Evolutionary conservation across 768 basidiomycete genomes (phyloP).

Genomic region (Pleurotus tuoliensis): DNA sequence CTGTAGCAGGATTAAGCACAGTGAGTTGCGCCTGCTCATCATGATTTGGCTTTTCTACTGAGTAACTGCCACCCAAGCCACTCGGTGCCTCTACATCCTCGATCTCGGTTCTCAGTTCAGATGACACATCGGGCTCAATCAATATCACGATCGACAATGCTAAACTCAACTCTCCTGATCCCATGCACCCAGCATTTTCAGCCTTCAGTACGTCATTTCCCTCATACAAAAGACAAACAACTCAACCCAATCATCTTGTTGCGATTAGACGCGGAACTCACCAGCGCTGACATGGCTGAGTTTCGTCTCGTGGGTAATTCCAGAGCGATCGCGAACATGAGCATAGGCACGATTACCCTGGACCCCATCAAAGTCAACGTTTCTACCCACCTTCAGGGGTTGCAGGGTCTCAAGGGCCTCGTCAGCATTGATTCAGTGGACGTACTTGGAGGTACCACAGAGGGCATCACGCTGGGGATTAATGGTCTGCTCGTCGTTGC

Average conservation of each 20-base stretch:
- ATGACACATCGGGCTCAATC: constrained; percentile 58
- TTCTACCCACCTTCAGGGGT: constrained; percentile 52
- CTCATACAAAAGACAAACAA: neutral
- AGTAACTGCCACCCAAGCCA: constrained; percentile 33
- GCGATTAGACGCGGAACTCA: constrained; percentile 50
- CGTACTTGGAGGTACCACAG: constrained; percentile 58
- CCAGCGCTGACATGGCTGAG: constrained; percentile 38
- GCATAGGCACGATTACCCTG: constrained; percentile 63
- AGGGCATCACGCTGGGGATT: constrained; percentile 57
- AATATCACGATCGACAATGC: constrained; percentile 60
- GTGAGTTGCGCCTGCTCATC: constrained; percentile 25
- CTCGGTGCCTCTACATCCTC: constrained; percentile 60
- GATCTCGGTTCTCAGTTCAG: constrained; percentile 46
- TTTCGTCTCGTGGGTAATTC: constrained; percentile 62
- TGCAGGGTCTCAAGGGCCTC: constrained; percentile 56
- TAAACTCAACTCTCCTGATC: constrained; percentile 41
- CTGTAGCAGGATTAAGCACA: constrained; percentile 58
- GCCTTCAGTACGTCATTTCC: constrained; percentile 46
- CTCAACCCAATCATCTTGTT: constrained; percentile 2
- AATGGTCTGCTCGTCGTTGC: constrained; percentile 32
- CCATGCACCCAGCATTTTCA: constrained; percentile 49
- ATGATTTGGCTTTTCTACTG: neutral
- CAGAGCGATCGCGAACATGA: constrained; percentile 54
- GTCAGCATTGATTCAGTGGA: constrained; percentile 59
- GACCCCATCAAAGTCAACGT: constrained; percentile 73